Evolutionary conservation across 768 basidiomycete genomes (phyloP).

Genomic region (Phanerodontia chrysosporium): DNA sequence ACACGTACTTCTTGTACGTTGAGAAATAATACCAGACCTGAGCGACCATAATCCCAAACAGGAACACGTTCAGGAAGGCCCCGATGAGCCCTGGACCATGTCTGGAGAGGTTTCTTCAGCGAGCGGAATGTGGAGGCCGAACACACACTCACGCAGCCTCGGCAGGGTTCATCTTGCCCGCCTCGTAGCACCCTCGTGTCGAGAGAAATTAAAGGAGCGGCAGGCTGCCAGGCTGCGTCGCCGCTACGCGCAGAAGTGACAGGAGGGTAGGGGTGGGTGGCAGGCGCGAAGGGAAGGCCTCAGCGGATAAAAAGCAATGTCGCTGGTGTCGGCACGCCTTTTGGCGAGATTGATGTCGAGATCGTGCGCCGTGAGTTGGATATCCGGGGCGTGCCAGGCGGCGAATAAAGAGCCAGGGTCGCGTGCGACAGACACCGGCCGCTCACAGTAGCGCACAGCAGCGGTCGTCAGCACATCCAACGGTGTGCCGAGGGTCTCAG

Average conservation of each 20-base stretch:
- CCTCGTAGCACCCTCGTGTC: not conserved
- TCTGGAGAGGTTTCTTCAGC: slow-evolving; percentile 17
- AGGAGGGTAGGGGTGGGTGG: not conserved
- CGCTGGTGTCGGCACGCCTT: not conserved
- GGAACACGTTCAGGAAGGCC: slow-evolving; percentile 29
- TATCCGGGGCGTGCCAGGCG: not conserved
- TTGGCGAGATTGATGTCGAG: not conserved
- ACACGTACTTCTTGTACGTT: slow-evolving; percentile 16
- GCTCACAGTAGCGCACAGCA: not conserved
- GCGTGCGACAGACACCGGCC: not conserved
- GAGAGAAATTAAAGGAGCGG: not conserved
- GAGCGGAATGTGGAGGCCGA: not conserved
- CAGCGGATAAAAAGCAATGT: not conserved
- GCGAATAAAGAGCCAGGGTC: not conserved
- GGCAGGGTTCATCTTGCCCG: slow-evolving; percentile 3
- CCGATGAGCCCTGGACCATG: slow-evolving; percentile 34
- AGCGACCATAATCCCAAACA: slow-evolving; percentile 32
- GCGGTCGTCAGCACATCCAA: not conserved
- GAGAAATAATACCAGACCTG: slow-evolving; percentile 29
- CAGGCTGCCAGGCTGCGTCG: not conserved
- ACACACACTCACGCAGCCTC: slow-evolving; percentile 1
- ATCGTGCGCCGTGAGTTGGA: not conserved
- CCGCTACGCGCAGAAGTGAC: not conserved
- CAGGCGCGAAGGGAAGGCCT: not conserved
- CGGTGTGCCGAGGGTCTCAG: no score